Conservation (phyloP, 495 filamentous ascomycete genomes). For the Penicillium desertorum region DNA sequence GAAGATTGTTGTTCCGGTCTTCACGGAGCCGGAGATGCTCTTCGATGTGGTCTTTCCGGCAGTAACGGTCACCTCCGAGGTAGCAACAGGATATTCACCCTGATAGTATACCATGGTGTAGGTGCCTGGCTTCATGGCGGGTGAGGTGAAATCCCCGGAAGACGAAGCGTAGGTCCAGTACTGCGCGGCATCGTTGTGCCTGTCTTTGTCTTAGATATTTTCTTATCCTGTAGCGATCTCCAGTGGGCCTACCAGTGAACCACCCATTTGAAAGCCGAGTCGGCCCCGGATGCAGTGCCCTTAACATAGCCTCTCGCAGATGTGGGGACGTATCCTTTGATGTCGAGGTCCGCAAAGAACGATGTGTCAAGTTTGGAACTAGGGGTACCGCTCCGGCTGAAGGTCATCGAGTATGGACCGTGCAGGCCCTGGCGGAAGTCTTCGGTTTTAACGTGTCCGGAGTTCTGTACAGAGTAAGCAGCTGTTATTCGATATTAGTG, state of each 20-base stretch:
- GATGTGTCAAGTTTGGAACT: conserved; percentile 53
- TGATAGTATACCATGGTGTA: conserved; percentile 70
- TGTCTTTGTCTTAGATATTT: conserved; percentile 1
- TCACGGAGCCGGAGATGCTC: conserved; percentile 51
- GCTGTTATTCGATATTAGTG: not conserved
- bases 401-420: conserved; percentile 62
- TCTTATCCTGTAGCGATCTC: not conserved
- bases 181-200: conserved; percentile 58
- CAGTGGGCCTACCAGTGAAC: conserved; percentile 53
- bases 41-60: conserved; percentile 53
- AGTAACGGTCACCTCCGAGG: conserved; percentile 51
- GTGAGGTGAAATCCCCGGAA: conserved; percentile 58
- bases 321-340: conserved; percentile 57
- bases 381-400: conserved; percentile 58
- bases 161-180: conserved; percentile 61
- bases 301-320: conserved; percentile 57
- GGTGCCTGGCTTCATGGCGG: conserved; percentile 64
- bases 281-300: conserved; percentile 56
- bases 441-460: conserved; percentile 62
- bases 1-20: conserved; percentile 53
- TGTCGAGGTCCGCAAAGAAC: conserved; percentile 57
- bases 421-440: conserved; percentile 62
- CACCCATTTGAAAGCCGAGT: conserved; percentile 50
- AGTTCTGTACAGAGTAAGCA: conserved; percentile 38
- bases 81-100: conserved; percentile 58